Base-by-base conservation (phyloP, 169 alveolate genomes). In the Plasmodium malariae region DNA sequence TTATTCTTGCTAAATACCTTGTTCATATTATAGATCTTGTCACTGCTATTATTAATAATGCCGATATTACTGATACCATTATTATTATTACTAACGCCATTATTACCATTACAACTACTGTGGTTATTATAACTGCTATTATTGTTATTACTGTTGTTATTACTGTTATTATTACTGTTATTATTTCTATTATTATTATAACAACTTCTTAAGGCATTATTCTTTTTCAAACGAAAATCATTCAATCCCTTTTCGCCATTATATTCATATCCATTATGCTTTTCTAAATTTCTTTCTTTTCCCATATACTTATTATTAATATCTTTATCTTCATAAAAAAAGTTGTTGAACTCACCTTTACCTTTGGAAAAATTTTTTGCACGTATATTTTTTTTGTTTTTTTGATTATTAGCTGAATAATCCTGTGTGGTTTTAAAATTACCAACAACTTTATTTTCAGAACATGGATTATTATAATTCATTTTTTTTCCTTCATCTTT, bases 371-470 rank as follows among this genome's bases (percentile, higher is more conserved):
- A 65, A 28, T 80, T 80, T 57, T 67, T 80, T 48, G 63, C 48
- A 7, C 57, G 62, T 45, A 67, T 57, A 32, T 19, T 51, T 65
- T 80, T 45, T 19, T 40, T 65, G 37, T 32, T 67, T 80, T 67
- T 80, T 59, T 51, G 70, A 19, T 55, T 80, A 59, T 69, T 28
- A 32, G 14, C 34, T 19, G 34, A 80, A 65, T 45, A 40, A 54
- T 57, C 74, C 9, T 80, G 80, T 28, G 11, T 21, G 60, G 26
- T 43, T 65, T 65, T 63, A 63, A 80, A 80, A 80, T 67, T 80
- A 62, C 67, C 90, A 80, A 34, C 55, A 69, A 65, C 21, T 37
- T 80, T 70, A 59, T 65, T 28, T 19, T 80, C 72, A 57, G 32
- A 51, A 51, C 72, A 65, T 43, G 63, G 21, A 57, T 49, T 65